Evolutionary conservation across 768 basidiomycete genomes (phyloP), one percentile per base, ranked within the genome.

Genomic region (Guyanaporus albipodus): DNA sequence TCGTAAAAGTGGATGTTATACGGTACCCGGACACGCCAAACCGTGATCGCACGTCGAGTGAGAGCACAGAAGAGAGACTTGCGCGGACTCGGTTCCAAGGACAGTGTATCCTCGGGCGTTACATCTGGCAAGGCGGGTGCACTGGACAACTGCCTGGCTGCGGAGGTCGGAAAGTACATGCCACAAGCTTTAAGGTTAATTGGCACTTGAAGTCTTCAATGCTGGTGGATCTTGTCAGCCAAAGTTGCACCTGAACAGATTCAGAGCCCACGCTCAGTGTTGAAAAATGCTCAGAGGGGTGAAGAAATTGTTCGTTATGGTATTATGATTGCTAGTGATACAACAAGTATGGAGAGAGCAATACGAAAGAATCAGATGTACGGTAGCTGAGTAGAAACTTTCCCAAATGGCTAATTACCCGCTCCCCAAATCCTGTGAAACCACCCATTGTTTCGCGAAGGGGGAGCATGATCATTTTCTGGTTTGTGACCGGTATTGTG

Each of bases 101-200:
- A 70, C 35, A 91, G 64, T 37, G 85, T 72, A 23, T 71, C 68
- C 58, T 87, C 83, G 42, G 74, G 67, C 12, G 77, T 72, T 37
- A 77, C 66, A 51, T 84, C 79, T 23, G 85, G 82, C 27, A 88
- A 70, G n/a, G 79, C 73, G 28, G 88, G 87, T 18, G 75, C 74
- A 15, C 80, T 80, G 15, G 83, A 82, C 33, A 91, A 74, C 60
- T 82, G 86, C 58, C 78, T 73, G 23, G 89, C 86, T 34, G 86
- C 80, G 28, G 85, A 80, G 21, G 86, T 91, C 48, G 87, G 89
- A 67, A 91, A 91, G 70, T 91, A 92, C 89, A 91, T 91, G 7
- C 34, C 17, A 19, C 42, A 22, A 42, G 24, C 31, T 40, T 19
- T 36, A 17, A 10, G 34, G 15, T 3, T 12, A 8, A 8, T 4